Percentiles rank a stretch among this genome's conserved stretches.
Conservation (phyloP, 331 rosid species). For the Pyracantha coccinea region DNA sequence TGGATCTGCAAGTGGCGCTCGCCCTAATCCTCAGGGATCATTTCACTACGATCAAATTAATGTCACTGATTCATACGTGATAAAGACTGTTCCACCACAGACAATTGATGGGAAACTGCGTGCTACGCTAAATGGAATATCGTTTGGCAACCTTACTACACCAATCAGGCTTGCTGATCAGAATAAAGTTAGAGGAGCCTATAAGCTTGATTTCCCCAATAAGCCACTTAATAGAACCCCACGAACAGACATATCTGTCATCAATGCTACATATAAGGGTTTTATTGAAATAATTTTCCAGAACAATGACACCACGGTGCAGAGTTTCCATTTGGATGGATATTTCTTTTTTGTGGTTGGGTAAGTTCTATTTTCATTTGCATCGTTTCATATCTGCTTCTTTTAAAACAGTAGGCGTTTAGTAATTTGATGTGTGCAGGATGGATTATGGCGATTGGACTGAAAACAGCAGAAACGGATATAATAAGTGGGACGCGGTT, state of each 20-base stretch:
- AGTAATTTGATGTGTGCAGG: conserved; percentile 35
- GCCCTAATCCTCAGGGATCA: conserved; percentile 97
- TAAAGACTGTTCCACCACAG: conserved; percentile 43
- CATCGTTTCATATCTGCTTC: neutral
- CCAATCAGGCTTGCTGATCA: conserved; percentile 82
- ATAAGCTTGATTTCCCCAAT: conserved; percentile 79
- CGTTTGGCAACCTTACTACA: conserved; percentile 56
- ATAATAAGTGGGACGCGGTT: conserved; percentile 82
- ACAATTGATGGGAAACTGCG: conserved; percentile 41
- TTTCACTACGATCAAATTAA: conserved; percentile 67
- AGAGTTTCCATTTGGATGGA: conserved; percentile 73
- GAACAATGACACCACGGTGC: conserved; percentile 69
- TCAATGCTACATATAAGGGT: conserved; percentile 79
- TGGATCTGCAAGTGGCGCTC: conserved; percentile 87
- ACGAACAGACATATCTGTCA: conserved; percentile 51
- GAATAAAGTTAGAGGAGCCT: conserved; percentile 47
- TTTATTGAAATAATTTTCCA: conserved; percentile 79
- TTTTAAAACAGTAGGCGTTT: neutral
- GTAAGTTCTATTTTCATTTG: conserved; percentile 31
- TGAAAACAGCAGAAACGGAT: conserved; percentile 47
- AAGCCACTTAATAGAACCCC: conserved; percentile 49
- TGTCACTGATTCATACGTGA: conserved; percentile 59
- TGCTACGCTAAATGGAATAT: conserved; percentile 71
- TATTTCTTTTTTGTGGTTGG: conserved; percentile 73
- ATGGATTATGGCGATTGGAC: conserved; percentile 76